Evolutionary conservation across 2,329 filamentous ascomycete genomes (phyloP), one percentile per base, ranked within the genome.

Genomic region (Rhinocladiella mackenziei): DNA sequence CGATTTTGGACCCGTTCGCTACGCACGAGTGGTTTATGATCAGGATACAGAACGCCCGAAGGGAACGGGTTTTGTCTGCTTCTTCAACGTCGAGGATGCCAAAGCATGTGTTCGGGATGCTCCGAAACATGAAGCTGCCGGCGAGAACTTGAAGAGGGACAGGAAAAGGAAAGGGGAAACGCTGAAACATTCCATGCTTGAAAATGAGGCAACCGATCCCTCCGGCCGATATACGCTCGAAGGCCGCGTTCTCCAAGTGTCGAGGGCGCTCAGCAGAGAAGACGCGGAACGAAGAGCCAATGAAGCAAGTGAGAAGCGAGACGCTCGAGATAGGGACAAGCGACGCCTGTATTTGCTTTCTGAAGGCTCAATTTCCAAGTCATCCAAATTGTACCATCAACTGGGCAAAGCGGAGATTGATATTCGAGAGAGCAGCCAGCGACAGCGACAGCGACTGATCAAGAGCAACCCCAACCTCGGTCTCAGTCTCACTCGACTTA

Each of bases 11-110:
- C 77, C 76, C n/a, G 73, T 96, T 28, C 80, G 89, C 26, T 98
- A 97, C 63, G 92, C 91, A 4, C 79, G 94, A 54, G 83, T 96
- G 7, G 94, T 98, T 26, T 78, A 94, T 62, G 91, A 98, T 62
- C 83, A 76, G 34, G 79, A 81, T 17, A 95, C 88, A 0, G 89
- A 89, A 56, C 83, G 87, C 39, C 87, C 92, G 2, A 87, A 86
- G 35, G 92, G 92, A 18, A 97, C 91, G 22, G 92, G 84, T 3
- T 98, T 98, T 60, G 91, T 97, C 20, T 94, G 88, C 68, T 98
- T 98, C 68, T 83, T 83, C 67, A 82, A 84, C 37, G 69, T 74
- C 26, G 78, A 84, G 14, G 87, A 95, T 60, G 86, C 83, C 54
- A 80, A 83, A 60, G 65, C 73, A 14, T 97, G 92, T 62, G 72